These are phyloP conservation scores for Pseudotsuga menziesii DNA, from an alignment of 75 land plant genomes.

Conservation along the genomic window DNA sequence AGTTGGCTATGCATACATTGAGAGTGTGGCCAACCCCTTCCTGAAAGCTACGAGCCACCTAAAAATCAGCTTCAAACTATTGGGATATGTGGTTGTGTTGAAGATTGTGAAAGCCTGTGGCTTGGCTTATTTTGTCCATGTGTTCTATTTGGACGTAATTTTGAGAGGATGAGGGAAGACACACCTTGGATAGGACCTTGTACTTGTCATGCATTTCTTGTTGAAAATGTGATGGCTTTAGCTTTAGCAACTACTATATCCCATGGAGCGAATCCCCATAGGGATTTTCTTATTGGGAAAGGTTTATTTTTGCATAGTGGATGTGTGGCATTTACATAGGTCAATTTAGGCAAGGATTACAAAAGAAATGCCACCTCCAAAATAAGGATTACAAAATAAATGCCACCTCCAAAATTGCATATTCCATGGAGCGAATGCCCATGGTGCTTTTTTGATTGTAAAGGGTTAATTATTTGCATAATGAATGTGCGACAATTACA, in stretches of 20 bases:
- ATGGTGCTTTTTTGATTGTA: not conserved
- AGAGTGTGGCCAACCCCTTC: slow-evolving; percentile 43
- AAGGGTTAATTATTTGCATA: too few relatives aligned
- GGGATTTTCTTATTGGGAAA: slow-evolving; percentile 26
- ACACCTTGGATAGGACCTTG: slow-evolving; percentile 39
- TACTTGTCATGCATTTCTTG: slow-evolving; percentile 36
- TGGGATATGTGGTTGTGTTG: slow-evolving; percentile 38
- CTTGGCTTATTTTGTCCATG: slow-evolving; percentile 34
- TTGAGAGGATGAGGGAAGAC: slow-evolving; percentile 34
- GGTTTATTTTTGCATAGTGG: slow-evolving; percentile 31
- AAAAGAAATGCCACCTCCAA: slow-evolving; percentile 34
- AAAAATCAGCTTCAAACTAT: slow-evolving; percentile 38
- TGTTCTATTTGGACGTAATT: slow-evolving; percentile 38
- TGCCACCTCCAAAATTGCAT: slow-evolving; percentile 26
- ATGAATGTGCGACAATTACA: not conserved
- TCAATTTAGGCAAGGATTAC: slow-evolving; percentile 26
- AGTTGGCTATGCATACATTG: slow-evolving; percentile 13
- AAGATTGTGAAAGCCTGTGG: slow-evolving; percentile 23
- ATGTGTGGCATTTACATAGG: slow-evolving; percentile 41
- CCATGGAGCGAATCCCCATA: slow-evolving; percentile 22
- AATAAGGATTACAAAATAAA: slow-evolving; percentile 26
- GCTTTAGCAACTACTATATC: slow-evolving; percentile 26
- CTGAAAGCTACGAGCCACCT: slow-evolving; percentile 42
- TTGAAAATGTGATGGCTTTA: slow-evolving; percentile 33
- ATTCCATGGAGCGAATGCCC: not conserved